phyloP scores from a whole-genome alignment of 371 early-diverging fungal genomes.

The Mucor plumbeus region DNA sequence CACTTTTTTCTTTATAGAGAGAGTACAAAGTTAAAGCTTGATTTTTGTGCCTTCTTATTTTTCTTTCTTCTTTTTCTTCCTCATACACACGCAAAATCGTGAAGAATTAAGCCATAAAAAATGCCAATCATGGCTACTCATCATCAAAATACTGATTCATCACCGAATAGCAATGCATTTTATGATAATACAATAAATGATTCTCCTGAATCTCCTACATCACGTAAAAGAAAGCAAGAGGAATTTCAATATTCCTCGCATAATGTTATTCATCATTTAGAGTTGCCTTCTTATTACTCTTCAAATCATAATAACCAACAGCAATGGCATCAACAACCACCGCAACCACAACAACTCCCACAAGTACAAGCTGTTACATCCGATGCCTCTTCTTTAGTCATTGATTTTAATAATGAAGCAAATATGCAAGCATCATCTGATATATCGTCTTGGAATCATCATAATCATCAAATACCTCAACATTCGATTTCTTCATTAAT shows the following conservation, averaged over 20 bases:
- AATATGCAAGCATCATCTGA: slow-evolving; percentile 5
- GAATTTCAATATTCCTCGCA: not conserved
- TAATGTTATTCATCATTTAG: not conserved
- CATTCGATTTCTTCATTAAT: slow-evolving; percentile 1
- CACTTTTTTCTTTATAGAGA: slow-evolving; percentile 15
- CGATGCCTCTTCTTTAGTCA: slow-evolving; percentile 3
- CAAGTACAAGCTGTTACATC: not conserved
- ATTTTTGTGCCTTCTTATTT: slow-evolving; percentile 10
- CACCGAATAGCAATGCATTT: slow-evolving; percentile 7
- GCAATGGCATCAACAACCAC: not conserved
- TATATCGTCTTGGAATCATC: not conserved
- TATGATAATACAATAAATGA: slow-evolving; percentile 11
- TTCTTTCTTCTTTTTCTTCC: slow-evolving; percentile 7
- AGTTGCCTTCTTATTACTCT: not conserved
- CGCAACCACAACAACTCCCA: not conserved
- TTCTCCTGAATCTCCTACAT: slow-evolving; percentile 19
- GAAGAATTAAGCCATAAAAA: not conserved
- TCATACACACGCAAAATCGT: not conserved
- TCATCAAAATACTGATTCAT: slow-evolving; percentile 10
- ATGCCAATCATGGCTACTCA: slow-evolving; percentile 24
- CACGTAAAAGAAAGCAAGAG: slow-evolving; percentile 13
- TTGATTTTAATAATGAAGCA: not conserved
- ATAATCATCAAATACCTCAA: not conserved
- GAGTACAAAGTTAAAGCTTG: slow-evolving; percentile 8
- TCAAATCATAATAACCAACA: not conserved